Evolutionary conservation across 306 rosid species (phyloP).

Genomic region (Mimosa pudica): DNA sequence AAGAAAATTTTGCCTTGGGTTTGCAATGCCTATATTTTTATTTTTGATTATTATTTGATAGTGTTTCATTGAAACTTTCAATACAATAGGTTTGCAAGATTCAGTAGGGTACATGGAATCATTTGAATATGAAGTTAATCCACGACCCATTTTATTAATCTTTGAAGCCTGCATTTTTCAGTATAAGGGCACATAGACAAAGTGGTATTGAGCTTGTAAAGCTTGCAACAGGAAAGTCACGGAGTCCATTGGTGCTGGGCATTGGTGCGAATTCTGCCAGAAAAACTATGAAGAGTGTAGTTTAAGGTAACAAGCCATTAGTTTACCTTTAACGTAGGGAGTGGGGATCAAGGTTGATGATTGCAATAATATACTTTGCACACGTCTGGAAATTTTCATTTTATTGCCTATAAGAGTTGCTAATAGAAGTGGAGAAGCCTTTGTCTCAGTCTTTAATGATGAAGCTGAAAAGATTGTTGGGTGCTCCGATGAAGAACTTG

Average conservation of each 20-base stretch:
- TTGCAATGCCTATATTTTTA: background rate
- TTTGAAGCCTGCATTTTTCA: slow-evolving; percentile 70
- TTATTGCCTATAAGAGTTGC: slow-evolving; percentile 40
- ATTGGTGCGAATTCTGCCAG: slow-evolving; percentile 92
- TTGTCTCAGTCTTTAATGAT: slow-evolving; percentile 64
- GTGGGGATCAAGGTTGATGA: background rate
- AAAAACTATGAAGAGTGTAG: slow-evolving; percentile 62
- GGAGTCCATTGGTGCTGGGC: slow-evolving; percentile 71
- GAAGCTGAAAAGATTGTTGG: slow-evolving; percentile 80
- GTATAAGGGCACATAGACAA: slow-evolving; percentile 62
- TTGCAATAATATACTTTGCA: background rate
- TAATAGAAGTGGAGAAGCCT: slow-evolving; percentile 70
- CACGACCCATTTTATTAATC: slow-evolving; percentile 1
- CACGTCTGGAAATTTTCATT: background rate
- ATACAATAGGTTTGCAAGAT: background rate
- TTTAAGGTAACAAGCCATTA: slow-evolving; percentile 50
- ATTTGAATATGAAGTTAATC: background rate
- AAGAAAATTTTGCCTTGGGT: background rate
- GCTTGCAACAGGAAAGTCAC: slow-evolving; percentile 87
- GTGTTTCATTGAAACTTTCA: background rate
- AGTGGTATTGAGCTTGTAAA: slow-evolving; percentile 94
- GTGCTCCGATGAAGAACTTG: slow-evolving; percentile 85
- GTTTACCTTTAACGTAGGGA: background rate
- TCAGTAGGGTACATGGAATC: background rate
- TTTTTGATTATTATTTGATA: background rate